Base-by-base conservation (phyloP, 805 yeast genomes). In the Lipomyces spencermartinsiae region DNA sequence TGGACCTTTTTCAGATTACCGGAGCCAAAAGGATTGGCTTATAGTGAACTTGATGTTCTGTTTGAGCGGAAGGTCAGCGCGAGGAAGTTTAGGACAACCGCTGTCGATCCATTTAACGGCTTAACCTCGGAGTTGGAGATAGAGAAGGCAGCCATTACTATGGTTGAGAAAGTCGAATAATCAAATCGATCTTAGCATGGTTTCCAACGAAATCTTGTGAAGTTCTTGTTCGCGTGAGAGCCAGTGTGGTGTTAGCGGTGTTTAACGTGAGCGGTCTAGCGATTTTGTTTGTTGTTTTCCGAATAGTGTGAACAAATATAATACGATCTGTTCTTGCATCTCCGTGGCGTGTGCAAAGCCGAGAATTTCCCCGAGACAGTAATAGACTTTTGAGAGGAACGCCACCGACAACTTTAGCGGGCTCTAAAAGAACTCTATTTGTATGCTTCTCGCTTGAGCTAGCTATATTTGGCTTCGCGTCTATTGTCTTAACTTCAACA, bases 31-130 rank as follows among this genome's bases (percentile, higher is more conserved):
- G 83, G 82, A 58, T 81, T 87, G 76, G 85, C 90, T 0, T 86
- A 80, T 74, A 88, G 86, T 59, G 90, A 87, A 73, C 79, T 88
- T 74, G 90, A 87, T 76, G 78, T 79, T 63, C 78, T 87, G 78
- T 88, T 87, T 77, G 57, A 34, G 22, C 9, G 37, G n/a, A n/a
- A 46, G 6, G 34, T 64, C 4, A 12, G 60, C 4, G 67, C 67
- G 6, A 31, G 64, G n/a, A 54, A 64, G 34, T 64, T 64, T 63
- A 49, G 33, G 56, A 34, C 59, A 5, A 59, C 63, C 4, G 35
- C 19, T 19, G 61, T 61, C 14, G 61, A 60, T 29, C 63, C 57
- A 33, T 65, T 31, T 33, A 29, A 51, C 25, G 62, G 53, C 14
- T 49, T 37, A 14, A 59, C n/a, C 49, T 39, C 49, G 49, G 49